Percentiles rank a stretch among this genome's conserved stretches.
phyloP scores from a whole-genome alignment of 2,329 filamentous ascomycete species.

The Claviceps pusilla region DNA sequence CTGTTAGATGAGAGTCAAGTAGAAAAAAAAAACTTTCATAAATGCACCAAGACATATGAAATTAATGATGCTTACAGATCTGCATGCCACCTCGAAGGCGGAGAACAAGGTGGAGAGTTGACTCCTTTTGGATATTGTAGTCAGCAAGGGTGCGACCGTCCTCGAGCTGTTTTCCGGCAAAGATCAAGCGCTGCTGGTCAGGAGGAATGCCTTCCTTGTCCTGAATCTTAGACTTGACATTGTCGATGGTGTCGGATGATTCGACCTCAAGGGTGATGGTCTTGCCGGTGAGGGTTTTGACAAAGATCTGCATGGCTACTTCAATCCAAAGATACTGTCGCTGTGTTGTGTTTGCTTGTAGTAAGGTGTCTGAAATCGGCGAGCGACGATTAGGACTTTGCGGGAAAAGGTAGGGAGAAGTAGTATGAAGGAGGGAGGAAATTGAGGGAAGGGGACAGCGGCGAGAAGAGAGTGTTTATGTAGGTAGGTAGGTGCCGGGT shows the following conservation, averaged over 20 bases:
- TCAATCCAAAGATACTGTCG: conserved; percentile 2
- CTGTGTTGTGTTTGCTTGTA: not conserved
- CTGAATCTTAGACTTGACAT: conserved; percentile 95
- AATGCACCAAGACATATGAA: not conserved
- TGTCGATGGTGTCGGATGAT: conserved; percentile 86
- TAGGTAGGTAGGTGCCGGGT: conserved; percentile 8
- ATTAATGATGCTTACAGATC: conserved; percentile 37
- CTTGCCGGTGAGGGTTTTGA: conserved; percentile 50
- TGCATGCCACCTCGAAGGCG: conserved; percentile 54
- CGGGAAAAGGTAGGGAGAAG: not conserved
- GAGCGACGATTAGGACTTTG: conserved; percentile 7
- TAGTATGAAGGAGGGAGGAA: conserved; percentile 4
- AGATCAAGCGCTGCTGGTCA: conserved; percentile 91
- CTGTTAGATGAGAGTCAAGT: not conserved
- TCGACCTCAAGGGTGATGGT: conserved; percentile 52
- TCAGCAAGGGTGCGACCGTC: conserved; percentile 53
- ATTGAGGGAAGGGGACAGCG: conserved; percentile 4
- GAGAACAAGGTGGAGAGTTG: conserved; percentile 59
- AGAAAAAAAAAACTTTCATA: too few relatives aligned
- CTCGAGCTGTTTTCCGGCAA: conserved; percentile 92
- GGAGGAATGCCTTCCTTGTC: conserved; percentile 87
- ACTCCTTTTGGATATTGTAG: conserved; percentile 47
- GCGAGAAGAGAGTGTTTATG: conserved; percentile 17
- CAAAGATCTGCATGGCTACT: conserved; percentile 12
- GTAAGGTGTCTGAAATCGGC: conserved; percentile 4